These are phyloP conservation scores for Hypholoma sublateritium DNA, from an alignment of 768 basidiomycete species.

Conservation along the genomic window DNA sequence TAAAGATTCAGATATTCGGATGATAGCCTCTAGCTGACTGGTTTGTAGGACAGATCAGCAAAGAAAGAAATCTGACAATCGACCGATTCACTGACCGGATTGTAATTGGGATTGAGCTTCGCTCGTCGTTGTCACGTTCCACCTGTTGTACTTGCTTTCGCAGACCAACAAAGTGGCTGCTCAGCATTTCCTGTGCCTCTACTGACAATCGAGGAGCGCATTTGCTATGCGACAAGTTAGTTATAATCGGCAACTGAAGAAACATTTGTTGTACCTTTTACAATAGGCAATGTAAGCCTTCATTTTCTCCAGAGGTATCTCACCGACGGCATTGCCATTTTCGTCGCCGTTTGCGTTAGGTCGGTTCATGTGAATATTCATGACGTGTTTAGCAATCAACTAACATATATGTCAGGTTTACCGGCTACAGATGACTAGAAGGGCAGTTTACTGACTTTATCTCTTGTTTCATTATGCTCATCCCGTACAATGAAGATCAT, in stretches of 20 bases:
- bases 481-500: conserved; percentile 99
- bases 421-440: conserved; percentile 2
- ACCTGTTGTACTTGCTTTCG: conserved; percentile 94
- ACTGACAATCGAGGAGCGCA: conserved; percentile 92
- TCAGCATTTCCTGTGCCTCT: conserved; percentile 95
- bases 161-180: conserved; percentile 91
- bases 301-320: conserved; percentile 98
- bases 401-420: conserved; percentile 27
- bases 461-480: conserved; percentile 92
- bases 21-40: conserved; percentile 95
- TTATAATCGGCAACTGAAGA: neutral
- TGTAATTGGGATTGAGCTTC: conserved; percentile 98
- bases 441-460: conserved; percentile 58
- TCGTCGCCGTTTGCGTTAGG: conserved; percentile 64
- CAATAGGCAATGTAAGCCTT: conserved; percentile 96
- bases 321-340: conserved; percentile 69
- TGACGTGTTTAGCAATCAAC: conserved; percentile 96
- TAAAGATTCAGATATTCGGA: conserved; percentile 96
- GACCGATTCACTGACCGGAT: conserved; percentile 66
- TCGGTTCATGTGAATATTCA: conserved; percentile 98
- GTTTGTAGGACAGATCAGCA: neutral
- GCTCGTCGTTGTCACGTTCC: conserved; percentile 94
- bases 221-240: conserved; percentile 55
- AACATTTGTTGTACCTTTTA: conserved; percentile 63
- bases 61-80: neutral